Percentiles rank a stretch among this genome's conserved stretches.
These are phyloP conservation scores for Pezicula radicicola DNA, from an alignment of 2,329 filamentous ascomycete genomes.

Conservation along the genomic window DNA sequence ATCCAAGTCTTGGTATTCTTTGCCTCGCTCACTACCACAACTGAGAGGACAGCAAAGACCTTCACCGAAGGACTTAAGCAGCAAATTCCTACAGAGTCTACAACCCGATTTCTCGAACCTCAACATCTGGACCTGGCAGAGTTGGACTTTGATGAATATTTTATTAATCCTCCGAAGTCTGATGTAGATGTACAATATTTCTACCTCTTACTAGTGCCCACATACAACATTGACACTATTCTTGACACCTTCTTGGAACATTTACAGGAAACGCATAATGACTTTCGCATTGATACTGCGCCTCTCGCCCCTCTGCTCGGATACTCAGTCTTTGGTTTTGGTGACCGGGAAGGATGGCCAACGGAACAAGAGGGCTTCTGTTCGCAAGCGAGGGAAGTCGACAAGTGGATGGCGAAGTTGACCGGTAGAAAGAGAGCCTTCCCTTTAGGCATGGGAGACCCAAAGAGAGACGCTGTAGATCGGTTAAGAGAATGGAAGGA, in stretches of 20 bases:
- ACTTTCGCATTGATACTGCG: conserved; percentile 92
- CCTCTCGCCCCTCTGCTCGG: conserved; percentile 74
- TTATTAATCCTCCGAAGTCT: conserved; percentile 72
- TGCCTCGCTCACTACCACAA: conserved; percentile 82
- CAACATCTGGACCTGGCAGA: conserved; percentile 76
- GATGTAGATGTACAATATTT: conserved; percentile 56
- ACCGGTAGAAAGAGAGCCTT: conserved; percentile 84
- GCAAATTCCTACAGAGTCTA: conserved; percentile 25
- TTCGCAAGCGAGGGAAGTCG: conserved; percentile 84
- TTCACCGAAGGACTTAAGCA: conserved; percentile 55
- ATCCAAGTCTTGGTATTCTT: conserved; percentile 82
- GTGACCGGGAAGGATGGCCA: conserved; percentile 89
- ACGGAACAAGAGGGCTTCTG: conserved; percentile 89
- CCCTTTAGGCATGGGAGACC: conserved; percentile 83
- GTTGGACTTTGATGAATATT: conserved; percentile 90
- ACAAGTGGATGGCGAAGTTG: conserved; percentile 96
- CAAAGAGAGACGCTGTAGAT: conserved; percentile 67
- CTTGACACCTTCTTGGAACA: conserved; percentile 85
- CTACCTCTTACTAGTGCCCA: conserved; percentile 82
- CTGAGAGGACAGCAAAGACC: conserved; percentile 67
- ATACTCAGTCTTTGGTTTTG: conserved; percentile 92
- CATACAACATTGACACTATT: conserved; percentile 93
- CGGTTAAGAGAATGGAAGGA: conserved; percentile 74
- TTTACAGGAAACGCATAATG: conserved; percentile 88
- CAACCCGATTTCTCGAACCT: conserved; percentile 48